Conservation (phyloP, 352 stramenopile species). For the Phytophthora aleatoria region DNA sequence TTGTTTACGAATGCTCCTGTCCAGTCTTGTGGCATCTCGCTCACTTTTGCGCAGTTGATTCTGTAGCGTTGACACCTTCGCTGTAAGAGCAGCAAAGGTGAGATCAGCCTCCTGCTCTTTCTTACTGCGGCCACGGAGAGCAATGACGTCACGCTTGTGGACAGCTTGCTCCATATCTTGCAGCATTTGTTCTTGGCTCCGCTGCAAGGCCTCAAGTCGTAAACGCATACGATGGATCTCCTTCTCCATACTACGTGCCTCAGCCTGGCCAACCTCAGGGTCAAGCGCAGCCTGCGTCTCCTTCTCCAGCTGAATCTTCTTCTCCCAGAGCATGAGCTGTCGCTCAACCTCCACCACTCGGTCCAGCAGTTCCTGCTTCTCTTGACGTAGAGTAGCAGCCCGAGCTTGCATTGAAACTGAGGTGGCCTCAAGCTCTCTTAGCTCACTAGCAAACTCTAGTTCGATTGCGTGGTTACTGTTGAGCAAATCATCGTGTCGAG, state of each 20-base stretch:
- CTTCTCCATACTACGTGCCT: conserved; percentile 93
- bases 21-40: conserved; percentile 58
- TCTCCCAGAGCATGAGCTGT: conserved; percentile 95
- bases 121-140: conserved; percentile 83
- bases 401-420: conserved; percentile 77
- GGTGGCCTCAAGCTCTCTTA: conserved; percentile 91
- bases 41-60: conserved; percentile 78
- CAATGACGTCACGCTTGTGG: conserved; percentile 93
- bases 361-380: conserved; percentile 89
- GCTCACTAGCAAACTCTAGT: conserved; percentile 90
- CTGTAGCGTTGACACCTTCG: conserved; percentile 80
- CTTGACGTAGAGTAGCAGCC: conserved; percentile 71
- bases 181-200: conserved; percentile 93
- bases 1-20: conserved; percentile 69
- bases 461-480: conserved; percentile 91
- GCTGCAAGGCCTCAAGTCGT: conserved; percentile 89
- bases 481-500: conserved; percentile 72
- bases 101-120: conserved; percentile 76
- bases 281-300: conserved; percentile 95
- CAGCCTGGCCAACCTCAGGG: conserved; percentile 90
- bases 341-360: conserved; percentile 92
- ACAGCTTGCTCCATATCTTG: conserved; percentile 95
- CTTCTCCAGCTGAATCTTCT: conserved; percentile 97
- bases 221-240: conserved; percentile 96
- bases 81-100: conserved; percentile 85